Base-by-base conservation (phyloP, 2,329 filamentous ascomycete genomes). In the Lecanicillium sp. region DNA sequence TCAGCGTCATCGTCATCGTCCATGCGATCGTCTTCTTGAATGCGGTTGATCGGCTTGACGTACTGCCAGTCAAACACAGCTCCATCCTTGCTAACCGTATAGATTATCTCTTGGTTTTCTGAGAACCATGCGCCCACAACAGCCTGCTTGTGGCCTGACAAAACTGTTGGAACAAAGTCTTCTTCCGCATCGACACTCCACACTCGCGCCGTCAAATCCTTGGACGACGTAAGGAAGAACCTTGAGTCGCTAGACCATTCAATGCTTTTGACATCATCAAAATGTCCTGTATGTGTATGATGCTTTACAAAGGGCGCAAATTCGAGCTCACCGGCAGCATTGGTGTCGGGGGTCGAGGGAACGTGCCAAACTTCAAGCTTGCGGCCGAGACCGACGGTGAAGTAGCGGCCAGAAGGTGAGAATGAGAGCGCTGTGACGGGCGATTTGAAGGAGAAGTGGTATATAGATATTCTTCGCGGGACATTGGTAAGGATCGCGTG, bases 101-200 rank as follows among this genome's bases (percentile, higher is more conserved):
- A 98, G 38, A 98, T 94, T 35, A 78, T 86, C 63, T 98, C 94
- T 57, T 98, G 92, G 50, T 94, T 81, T 45, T 83, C 80, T 1
- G 89, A 94, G 57, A 98, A 98, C 80, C 88, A 98, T n/a, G 89
- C 89, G n/a, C 83, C 86, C 39, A 94, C 73, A 3, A 98, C 85
- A 13, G 77, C 82, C 60, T 95, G 88, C 57, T 88, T 81, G 62
- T 98, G 94, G 2, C 92, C 92, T 4, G 87, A 83, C 45, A 98
- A 66, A 13, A 89, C 86, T 2, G 92, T 98, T 1, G 90, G 88
- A 35, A 80, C 78, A 60, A 96, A 96, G 2, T 83, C 85, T 44
- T 90, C 85, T 53, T 95, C 87, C 1, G 80, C 73, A 49, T 94
- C 75, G 48, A 95, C 66, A 57, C 89, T 96, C 90, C 90, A 98